Conservation (phyloP, 2,329 filamentous ascomycete species). For the Cladophialophora immunda region DNA sequence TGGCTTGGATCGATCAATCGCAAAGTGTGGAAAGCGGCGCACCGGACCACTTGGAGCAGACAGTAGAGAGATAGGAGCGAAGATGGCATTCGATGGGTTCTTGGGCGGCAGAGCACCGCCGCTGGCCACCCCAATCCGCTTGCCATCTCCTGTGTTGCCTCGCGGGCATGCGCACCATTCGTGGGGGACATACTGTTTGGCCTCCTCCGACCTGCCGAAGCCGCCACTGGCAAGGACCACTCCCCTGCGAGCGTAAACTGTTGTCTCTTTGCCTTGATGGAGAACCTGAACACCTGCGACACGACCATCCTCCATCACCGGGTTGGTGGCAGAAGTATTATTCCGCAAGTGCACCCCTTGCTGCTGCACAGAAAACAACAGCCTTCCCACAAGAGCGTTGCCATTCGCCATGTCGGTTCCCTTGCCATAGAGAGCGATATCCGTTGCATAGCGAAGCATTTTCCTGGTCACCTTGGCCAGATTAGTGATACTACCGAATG, state of each 20-base stretch:
- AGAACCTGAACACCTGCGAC: slow-evolving; percentile 40
- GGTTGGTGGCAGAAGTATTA: slow-evolving; percentile 13
- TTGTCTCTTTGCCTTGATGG: slow-evolving; percentile 39
- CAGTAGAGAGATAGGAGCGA: slow-evolving; percentile 23
- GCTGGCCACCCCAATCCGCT: slow-evolving; percentile 8
- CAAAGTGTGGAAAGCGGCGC: slow-evolving; percentile 23
- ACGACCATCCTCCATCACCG: slow-evolving; percentile 23
- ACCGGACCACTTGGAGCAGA: not conserved
- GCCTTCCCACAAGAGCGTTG: slow-evolving; percentile 27
- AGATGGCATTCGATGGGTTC: slow-evolving; percentile 19
- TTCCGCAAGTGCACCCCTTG: slow-evolving; percentile 21
- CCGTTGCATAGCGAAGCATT: slow-evolving; percentile 9
- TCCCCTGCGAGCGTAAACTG: slow-evolving; percentile 42
- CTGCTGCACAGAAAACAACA: slow-evolving; percentile 16
- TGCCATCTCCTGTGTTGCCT: slow-evolving; percentile 40
- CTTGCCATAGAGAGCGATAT: slow-evolving; percentile 22
- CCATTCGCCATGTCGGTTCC: slow-evolving; percentile 27
- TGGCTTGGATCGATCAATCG: slow-evolving; percentile 23
- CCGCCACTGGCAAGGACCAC: slow-evolving; percentile 50
- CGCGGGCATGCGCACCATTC: slow-evolving; percentile 39
- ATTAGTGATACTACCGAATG: slow-evolving; percentile 17
- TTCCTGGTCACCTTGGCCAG: slow-evolving; percentile 12
- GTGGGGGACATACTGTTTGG: slow-evolving; percentile 36
- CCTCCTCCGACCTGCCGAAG: slow-evolving; percentile 46
- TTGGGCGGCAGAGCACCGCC: slow-evolving; percentile 17